phyloP scores from a whole-genome alignment of 2,329 filamentous ascomycete genomes.

The Ascocoryne sarcoides region DNA sequence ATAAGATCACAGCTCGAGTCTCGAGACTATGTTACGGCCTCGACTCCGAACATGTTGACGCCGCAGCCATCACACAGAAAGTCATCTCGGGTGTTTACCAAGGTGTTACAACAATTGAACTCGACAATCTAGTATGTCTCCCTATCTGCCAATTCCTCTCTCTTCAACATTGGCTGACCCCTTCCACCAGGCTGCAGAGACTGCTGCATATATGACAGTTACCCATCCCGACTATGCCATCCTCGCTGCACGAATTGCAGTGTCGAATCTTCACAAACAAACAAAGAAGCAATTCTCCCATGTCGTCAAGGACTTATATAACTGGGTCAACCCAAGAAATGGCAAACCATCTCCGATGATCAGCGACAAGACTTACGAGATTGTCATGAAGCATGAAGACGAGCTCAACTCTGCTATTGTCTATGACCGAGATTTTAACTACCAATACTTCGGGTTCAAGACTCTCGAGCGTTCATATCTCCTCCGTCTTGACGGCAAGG shows the following conservation, averaged over 20 bases:
- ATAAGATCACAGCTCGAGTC: conserved; percentile 99
- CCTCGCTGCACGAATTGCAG: conserved; percentile 93
- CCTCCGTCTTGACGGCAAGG: conserved; percentile 88
- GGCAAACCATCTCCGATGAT: conserved; percentile 83
- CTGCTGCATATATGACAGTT: conserved; percentile 98
- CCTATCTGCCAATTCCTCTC: background rate
- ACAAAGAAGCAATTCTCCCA: conserved; percentile 99
- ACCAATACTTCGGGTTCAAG: conserved; percentile 99
- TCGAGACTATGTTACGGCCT: conserved; percentile 96
- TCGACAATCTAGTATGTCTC: conserved; percentile 85
- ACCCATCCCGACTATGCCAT: conserved; percentile 99
- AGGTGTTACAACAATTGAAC: conserved; percentile 90
- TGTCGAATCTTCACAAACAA: conserved; percentile 99
- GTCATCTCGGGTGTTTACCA: conserved; percentile 99
- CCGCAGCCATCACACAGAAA: conserved; percentile 96
- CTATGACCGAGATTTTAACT: conserved; percentile 99
- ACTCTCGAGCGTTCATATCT: conserved; percentile 96
- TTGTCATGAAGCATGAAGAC: conserved; percentile 89
- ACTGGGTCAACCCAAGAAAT: conserved; percentile 96
- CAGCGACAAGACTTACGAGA: conserved; percentile 80
- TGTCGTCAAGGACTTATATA: conserved; percentile 85
- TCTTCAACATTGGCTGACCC: conserved; percentile 21
- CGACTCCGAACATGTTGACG: conserved; percentile 91
- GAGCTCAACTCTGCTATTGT: conserved; percentile 98
- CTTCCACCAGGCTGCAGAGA: conserved; percentile 84